These are phyloP conservation scores for Durotheca rogersii DNA, from an alignment of 495 filamentous ascomycete genomes.

Conservation along the genomic window DNA sequence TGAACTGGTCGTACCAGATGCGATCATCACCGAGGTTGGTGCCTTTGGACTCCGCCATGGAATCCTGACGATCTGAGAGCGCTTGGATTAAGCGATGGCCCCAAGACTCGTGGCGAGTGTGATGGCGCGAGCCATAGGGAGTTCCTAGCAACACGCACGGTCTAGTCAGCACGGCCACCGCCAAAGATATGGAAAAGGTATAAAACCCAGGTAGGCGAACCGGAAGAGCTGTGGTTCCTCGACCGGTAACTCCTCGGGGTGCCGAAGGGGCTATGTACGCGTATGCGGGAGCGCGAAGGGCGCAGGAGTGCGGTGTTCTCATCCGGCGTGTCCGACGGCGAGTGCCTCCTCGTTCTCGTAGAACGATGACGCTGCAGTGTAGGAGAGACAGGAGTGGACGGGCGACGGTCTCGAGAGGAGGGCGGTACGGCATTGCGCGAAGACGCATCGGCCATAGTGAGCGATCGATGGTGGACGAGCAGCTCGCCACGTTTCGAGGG, in stretches of 20 bases:
- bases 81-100: conserved; percentile 54
- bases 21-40: conserved; percentile 73
- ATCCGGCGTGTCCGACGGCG: conserved; percentile 42
- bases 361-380: conserved; percentile 19
- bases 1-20: conserved; percentile 99
- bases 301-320: conserved; percentile 50
- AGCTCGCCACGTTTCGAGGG: not conserved
- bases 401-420: conserved; percentile 16
- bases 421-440: conserved; percentile 10
- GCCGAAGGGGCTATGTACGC: conserved; percentile 43
- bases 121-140: conserved; percentile 49
- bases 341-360: conserved; percentile 30
- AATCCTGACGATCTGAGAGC: conserved; percentile 48
- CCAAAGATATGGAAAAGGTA: no score
- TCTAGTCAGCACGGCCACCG: no score
- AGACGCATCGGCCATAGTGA: conserved; percentile 18
- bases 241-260: conserved; percentile 43
- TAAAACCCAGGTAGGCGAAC: conserved; percentile 31
- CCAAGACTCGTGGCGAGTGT: conserved; percentile 67
- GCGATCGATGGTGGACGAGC: not conserved
- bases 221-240: conserved; percentile 50
- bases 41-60: conserved; percentile 59
- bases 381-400: conserved; percentile 22
- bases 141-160: conserved; percentile 24
- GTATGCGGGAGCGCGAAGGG: conserved; percentile 41